Evolutionary conservation across 805 yeast species (phyloP).

Genomic region (Ogataea chonburiensis): DNA sequence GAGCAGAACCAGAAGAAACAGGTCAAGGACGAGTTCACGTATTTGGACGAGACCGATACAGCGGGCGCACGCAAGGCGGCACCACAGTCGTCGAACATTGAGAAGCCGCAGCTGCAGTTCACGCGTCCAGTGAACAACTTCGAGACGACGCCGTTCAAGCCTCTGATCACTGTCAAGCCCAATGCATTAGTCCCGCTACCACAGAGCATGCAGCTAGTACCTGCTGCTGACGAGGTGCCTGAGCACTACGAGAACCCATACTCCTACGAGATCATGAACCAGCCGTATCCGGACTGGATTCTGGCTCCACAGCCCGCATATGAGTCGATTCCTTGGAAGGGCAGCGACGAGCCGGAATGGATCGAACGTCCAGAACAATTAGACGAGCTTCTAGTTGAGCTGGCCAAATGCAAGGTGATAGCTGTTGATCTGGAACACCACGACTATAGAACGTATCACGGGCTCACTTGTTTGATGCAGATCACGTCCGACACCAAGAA

Average conservation of each 20-base stretch:
- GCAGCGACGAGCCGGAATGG: slow-evolving; percentile 58
- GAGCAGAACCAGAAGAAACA: slow-evolving; percentile 40
- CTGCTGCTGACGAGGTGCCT: slow-evolving; percentile 43
- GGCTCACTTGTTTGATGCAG: slow-evolving; percentile 91
- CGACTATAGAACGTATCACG: slow-evolving; percentile 85
- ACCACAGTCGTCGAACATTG: slow-evolving; percentile 18
- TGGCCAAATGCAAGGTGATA: slow-evolving; percentile 55
- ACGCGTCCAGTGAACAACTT: slow-evolving; percentile 57
- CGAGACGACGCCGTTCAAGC: slow-evolving; percentile 71
- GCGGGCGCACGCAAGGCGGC: slow-evolving; percentile 9
- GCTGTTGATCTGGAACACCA: slow-evolving; percentile 98
- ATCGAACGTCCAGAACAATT: slow-evolving; percentile 60
- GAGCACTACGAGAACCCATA: slow-evolving; percentile 80
- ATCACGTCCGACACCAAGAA: slow-evolving; percentile 58
- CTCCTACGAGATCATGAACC: slow-evolving; percentile 64
- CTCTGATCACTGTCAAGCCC: slow-evolving; percentile 71
- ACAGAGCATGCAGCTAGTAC: slow-evolving; percentile 44
- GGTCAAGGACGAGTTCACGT: slow-evolving; percentile 37
- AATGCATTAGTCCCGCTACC: slow-evolving; percentile 57
- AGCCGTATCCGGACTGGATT: slow-evolving; percentile 64
- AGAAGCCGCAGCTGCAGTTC: slow-evolving; percentile 72
- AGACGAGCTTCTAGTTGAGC: slow-evolving; percentile 50
- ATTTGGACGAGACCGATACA: slow-evolving; percentile 54
- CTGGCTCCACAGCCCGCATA: slow-evolving; percentile 44
- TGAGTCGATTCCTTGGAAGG: slow-evolving; percentile 60